Evolutionary conservation across 192 early-diverging fungal species (phyloP).

Genomic region (Radiomyces spectabilis): DNA sequence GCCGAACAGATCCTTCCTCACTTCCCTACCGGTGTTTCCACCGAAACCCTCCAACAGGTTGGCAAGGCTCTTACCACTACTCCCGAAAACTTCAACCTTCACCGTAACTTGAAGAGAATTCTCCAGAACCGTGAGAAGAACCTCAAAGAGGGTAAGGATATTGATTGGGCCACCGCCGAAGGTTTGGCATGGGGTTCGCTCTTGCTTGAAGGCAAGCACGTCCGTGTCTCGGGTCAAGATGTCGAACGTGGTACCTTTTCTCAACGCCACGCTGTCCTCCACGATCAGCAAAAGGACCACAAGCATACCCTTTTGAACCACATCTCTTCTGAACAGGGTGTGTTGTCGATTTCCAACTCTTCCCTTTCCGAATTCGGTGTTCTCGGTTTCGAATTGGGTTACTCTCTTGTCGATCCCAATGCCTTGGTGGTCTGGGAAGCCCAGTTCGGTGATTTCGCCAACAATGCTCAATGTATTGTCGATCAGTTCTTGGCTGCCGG

Average conservation of each 20-base stretch:
- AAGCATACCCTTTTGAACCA: slow-evolving; percentile 81
- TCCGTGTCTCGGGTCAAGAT: slow-evolving; percentile 94
- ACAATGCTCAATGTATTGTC: slow-evolving; percentile 95
- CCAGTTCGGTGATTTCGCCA: slow-evolving; percentile 98
- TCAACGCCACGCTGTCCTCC: slow-evolving; percentile 93
- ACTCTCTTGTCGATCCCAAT: slow-evolving; percentile 92
- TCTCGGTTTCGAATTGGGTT: slow-evolving; percentile 96
- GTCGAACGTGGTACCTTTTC: slow-evolving; percentile 99
- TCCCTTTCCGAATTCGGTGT: slow-evolving; percentile 93
- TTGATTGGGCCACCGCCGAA: slow-evolving; percentile 97
- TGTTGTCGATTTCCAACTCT: slow-evolving; percentile 91
- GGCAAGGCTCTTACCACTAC: slow-evolving; percentile 74
- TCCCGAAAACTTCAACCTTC: slow-evolving; percentile 79
- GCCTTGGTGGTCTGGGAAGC: slow-evolving; percentile 96
- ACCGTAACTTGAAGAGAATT: slow-evolving; percentile 82
- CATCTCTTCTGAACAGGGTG: slow-evolving; percentile 80
- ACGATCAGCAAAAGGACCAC: slow-evolving; percentile 87
- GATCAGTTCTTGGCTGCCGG: slow-evolving; percentile 96
- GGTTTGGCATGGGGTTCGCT: slow-evolving; percentile 88
- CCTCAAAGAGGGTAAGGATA: slow-evolving; percentile 66
- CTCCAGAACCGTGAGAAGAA: slow-evolving; percentile 78
- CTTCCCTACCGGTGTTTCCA: slow-evolving; percentile 64
- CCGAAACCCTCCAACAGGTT: slow-evolving; percentile 72
- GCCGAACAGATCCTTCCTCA: slow-evolving; percentile 61
- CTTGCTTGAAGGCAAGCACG: slow-evolving; percentile 85